Conservation (phyloP, 2,329 filamentous ascomycete species). For the Grosmannia serpens region DNA sequence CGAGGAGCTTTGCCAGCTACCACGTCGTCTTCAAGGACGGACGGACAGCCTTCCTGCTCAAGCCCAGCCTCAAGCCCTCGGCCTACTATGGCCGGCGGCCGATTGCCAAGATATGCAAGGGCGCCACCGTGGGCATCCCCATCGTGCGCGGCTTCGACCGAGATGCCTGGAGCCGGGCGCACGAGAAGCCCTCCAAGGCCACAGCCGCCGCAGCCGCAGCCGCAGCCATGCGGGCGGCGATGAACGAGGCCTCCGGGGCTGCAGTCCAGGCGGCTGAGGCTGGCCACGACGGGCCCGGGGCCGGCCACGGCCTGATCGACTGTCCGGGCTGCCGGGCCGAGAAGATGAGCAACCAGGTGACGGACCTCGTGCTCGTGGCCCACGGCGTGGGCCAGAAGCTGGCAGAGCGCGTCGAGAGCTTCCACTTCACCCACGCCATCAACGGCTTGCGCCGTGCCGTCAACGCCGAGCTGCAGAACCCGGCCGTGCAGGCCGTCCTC, state of each 20-base stretch:
- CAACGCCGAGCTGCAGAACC: slow-evolving; percentile 69
- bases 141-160: slow-evolving; percentile 86
- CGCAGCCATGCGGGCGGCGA: not conserved
- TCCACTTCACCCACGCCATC: slow-evolving; percentile 93
- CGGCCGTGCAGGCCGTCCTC: slow-evolving; percentile 62
- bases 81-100: slow-evolving; percentile 74
- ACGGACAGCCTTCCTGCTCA: slow-evolving; percentile 69
- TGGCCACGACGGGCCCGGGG: not conserved
- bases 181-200: slow-evolving; percentile 27
- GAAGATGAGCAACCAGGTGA: slow-evolving; percentile 57
- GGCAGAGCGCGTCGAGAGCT: slow-evolving; percentile 88
- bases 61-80: slow-evolving; percentile 75
- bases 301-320: slow-evolving; percentile 12
- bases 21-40: slow-evolving; percentile 80
- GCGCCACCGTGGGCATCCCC: slow-evolving; percentile 68
- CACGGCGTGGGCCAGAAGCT: slow-evolving; percentile 97
- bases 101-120: slow-evolving; percentile 73
- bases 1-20: slow-evolving; percentile 54
- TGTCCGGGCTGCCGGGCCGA: slow-evolving; percentile 53
- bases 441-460: slow-evolving; percentile 79
- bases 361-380: slow-evolving; percentile 79
- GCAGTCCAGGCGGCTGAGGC: not conserved
- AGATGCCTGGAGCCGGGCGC: slow-evolving; percentile 60
- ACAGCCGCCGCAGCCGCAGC: not conserved
- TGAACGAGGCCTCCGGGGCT: not conserved